Base-by-base conservation (phyloP, 805 yeast genomes). In the Ogataea degrootiae region DNA sequence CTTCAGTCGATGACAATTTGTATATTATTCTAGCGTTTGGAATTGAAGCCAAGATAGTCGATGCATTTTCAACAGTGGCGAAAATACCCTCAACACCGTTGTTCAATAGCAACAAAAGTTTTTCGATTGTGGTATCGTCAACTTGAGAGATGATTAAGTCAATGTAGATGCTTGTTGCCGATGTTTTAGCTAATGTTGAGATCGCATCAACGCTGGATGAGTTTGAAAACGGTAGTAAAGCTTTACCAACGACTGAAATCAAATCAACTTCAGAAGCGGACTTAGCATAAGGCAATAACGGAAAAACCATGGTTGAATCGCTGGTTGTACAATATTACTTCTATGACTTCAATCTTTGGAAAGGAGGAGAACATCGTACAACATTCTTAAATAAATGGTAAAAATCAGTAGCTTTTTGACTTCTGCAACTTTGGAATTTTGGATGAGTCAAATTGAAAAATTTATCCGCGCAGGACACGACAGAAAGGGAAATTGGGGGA, bases 1-100 rank as follows among this genome's bases (percentile, higher is more conserved):
- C 50, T 5, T 48, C 49, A 26, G 52, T 23, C 2, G 56, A 43
- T 2, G 55, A 37, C 19, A 61, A 34, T 47, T 62, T 61, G 44
- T 57, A 54, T 19, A 60, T 59, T 16, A 68, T 48, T 52, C 71
- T 57, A 26, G 67, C 69, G 45, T 60, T 62, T 45, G 72, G 71
- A 38, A 68, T 61, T 33, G 53, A 55, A 6, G 50, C 48, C n/a
- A 48, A n/a, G 35, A 66, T 62, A 12, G 37, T 43, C 5, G 44
- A 22, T 6, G 62, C 62, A 40, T 45, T 44, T 17, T 43, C 43
- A 5, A 46, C 40, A 16, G 52, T 45, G 0, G 63, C 65, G 52
- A 66, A 59, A 3, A 66, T 42, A 5, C 52, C 57, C 9, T 44
- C 42, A 23, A 62, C 58, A 29, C 71, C 71, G 44, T 60, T 66